These are phyloP conservation scores for Fusarium setosum DNA, from an alignment of 2,329 filamentous ascomycete species.

Conservation along the genomic window DNA sequence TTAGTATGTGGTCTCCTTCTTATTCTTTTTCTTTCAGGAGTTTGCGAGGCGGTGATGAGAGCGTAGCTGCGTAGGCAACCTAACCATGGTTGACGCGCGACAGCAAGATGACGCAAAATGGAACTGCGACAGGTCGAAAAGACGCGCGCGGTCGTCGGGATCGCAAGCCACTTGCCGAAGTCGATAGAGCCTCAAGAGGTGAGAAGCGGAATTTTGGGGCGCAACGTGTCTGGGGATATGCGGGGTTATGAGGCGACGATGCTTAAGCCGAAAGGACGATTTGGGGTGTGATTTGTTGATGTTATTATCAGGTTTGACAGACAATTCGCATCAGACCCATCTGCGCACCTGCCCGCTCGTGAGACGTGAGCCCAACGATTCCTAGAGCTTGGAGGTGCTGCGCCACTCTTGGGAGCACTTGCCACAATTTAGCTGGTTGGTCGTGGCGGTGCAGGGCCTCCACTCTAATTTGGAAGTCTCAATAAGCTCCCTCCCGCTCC, in stretches of 20 bases:
- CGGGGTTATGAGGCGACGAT: constrained; percentile 26
- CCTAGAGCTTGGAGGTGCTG: constrained; percentile 12
- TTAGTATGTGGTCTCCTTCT: constrained; percentile 7
- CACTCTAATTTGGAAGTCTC: neutral
- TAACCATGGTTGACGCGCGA: constrained; percentile 47
- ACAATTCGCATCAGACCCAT: constrained; percentile 35
- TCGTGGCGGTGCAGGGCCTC: constrained; percentile 35
- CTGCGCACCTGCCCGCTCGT: constrained; percentile 31
- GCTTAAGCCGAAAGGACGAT: constrained; percentile 10
- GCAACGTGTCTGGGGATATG: constrained; percentile 26
- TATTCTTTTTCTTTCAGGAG: constrained; percentile 42
- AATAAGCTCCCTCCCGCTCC: constrained; percentile 22
- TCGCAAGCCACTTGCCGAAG: constrained; percentile 24
- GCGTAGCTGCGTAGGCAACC: constrained; percentile 44
- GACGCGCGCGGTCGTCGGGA: constrained; percentile 40
- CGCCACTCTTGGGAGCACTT: constrained; percentile 16
- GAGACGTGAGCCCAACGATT: constrained; percentile 24
- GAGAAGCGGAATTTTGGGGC: neutral
- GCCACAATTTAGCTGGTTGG: constrained; percentile 17
- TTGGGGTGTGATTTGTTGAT: constrained; percentile 31
- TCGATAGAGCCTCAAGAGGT: constrained; percentile 4
- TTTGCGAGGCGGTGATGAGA: constrained; percentile 46
- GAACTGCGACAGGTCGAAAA: constrained; percentile 42
- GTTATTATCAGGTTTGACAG: constrained; percentile 36
- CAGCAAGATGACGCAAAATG: constrained; percentile 37